Evolutionary conservation across 2,329 filamentous ascomycete genomes (phyloP).

Genomic region (Sporothrix mexicana): DNA sequence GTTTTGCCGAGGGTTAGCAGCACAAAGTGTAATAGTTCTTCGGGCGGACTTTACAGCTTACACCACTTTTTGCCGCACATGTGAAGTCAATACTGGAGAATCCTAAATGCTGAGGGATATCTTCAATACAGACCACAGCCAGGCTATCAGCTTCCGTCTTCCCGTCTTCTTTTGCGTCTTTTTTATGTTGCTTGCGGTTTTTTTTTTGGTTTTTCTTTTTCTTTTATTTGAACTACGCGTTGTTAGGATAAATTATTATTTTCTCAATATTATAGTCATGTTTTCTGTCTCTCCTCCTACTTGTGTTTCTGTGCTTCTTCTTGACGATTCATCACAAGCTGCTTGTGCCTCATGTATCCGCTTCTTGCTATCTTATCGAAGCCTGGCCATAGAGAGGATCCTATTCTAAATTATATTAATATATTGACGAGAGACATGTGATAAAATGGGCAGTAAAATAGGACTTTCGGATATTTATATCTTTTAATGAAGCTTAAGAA

Average conservation of each 20-base stretch:
- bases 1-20: slow-evolving; percentile 12
- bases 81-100: slow-evolving; percentile 11
- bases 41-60: background rate
- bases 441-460: too few species aligned
- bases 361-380: slow-evolving; percentile 9
- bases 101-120: background rate
- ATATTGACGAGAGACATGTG: background rate
- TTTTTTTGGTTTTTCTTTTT: background rate
- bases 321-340: background rate
- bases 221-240: background rate
- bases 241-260: background rate
- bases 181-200: background rate
- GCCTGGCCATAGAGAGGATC: background rate
- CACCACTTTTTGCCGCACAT: slow-evolving; percentile 9
- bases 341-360: background rate
- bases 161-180: background rate
- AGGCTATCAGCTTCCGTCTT: slow-evolving; percentile 9
- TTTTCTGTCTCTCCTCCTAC: background rate
- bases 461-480: too few species aligned
- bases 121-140: background rate
- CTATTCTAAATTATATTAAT: background rate
- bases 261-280: background rate
- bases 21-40: background rate
- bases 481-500: too few species aligned
- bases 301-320: background rate